These are phyloP conservation scores for Colletotrichum australisinense DNA, from an alignment of 2,329 filamentous ascomycete genomes.

Conservation along the genomic window DNA sequence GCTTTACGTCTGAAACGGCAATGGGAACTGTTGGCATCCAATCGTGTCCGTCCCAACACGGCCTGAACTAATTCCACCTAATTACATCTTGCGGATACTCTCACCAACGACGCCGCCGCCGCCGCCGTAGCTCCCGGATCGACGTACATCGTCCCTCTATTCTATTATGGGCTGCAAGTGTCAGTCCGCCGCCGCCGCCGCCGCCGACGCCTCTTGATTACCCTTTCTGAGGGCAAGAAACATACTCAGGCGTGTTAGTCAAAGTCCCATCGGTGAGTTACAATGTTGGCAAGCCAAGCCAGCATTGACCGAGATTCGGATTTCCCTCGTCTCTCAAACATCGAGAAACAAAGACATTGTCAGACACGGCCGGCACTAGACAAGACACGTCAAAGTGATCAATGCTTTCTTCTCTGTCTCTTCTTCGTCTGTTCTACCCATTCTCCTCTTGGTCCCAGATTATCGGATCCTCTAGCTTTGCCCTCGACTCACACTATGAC, in stretches of 20 bases:
- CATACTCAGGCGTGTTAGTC: constrained; percentile 8
- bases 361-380: background rate
- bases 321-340: background rate
- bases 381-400: background rate
- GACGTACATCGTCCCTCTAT: constrained; percentile 3
- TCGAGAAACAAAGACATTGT: constrained; percentile 2
- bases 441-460: background rate
- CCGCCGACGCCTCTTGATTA: background rate
- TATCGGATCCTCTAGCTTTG: background rate
- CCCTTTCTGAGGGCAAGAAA: background rate
- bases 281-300: background rate
- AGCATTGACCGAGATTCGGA: constrained; percentile 12
- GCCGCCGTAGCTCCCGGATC: constrained; percentile 24
- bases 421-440: constrained; percentile 2
- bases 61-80: background rate
- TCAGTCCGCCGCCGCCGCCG: background rate
- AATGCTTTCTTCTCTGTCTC: background rate
- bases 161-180: background rate
- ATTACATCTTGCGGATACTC: background rate
- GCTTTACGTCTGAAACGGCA: constrained; percentile 18
- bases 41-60: background rate
- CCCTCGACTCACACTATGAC: constrained; percentile 10
- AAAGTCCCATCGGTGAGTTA: background rate
- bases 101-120: background rate
- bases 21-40: background rate